A percentile compares a stretch with the other conserved stretches of the same genome.
Evolutionary conservation across 2,329 filamentous ascomycete genomes (phyloP).

Genomic region (Elsinoe australis): DNA sequence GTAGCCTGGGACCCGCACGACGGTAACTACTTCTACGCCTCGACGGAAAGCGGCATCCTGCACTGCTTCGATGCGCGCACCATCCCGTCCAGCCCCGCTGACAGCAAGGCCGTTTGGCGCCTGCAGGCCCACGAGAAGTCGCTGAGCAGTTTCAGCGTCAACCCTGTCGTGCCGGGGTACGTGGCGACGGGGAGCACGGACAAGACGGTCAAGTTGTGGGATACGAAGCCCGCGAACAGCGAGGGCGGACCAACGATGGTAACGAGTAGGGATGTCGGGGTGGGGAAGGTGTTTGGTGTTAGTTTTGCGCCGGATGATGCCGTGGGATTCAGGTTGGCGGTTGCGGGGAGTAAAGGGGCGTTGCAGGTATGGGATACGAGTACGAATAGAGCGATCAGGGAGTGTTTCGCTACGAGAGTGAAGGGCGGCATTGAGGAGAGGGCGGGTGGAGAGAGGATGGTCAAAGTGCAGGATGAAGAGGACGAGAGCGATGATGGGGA

Average conservation of each 20-base stretch:
- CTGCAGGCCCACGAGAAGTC: conserved; percentile 92
- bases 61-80: conserved; percentile 86
- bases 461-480: conserved; percentile 33
- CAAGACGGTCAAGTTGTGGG: conserved; percentile 95
- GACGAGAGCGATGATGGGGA: conserved; percentile 17
- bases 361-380: conserved; percentile 95
- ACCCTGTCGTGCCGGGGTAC: conserved; percentile 81
- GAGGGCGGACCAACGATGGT: conserved; percentile 71
- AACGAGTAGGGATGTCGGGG: conserved; percentile 80
- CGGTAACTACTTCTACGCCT: conserved; percentile 83
- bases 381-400: conserved; percentile 80
- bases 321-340: conserved; percentile 84
- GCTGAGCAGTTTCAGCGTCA: conserved; percentile 87
- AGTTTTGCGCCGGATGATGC: conserved; percentile 83
- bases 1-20: conserved; percentile 91
- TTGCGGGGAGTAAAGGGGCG: conserved; percentile 87
- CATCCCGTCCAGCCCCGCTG: conserved; percentile 61
- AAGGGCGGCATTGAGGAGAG: conserved; percentile 42
- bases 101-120: conserved; percentile 83
- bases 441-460: conserved; percentile 64
- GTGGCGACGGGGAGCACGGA: conserved; percentile 90
- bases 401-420: conserved; percentile 70
- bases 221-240: conserved; percentile 56
- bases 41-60: conserved; percentile 83
- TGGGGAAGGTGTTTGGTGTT: conserved; percentile 90